Evolutionary conservation across 495 filamentous ascomycete genomes (phyloP), one percentile per base, ranked within the genome.

Genomic region (Paragyromitra xinjiangensis): DNA sequence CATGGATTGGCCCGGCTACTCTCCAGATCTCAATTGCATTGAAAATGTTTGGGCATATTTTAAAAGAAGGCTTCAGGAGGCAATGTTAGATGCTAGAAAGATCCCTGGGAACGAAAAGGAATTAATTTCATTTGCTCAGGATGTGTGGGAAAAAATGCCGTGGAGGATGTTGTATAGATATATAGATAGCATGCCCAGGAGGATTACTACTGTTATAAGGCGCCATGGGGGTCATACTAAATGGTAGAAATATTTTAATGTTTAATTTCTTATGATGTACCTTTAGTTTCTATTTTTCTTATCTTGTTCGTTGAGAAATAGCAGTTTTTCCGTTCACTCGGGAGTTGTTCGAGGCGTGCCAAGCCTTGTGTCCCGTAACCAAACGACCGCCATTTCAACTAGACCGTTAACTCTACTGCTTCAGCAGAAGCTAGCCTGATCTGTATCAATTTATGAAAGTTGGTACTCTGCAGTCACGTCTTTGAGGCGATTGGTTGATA

Each of bases 101-200:
- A 9, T 12, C 6, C 11, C 65, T 59, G 22, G 7, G 7, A 55
- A 34, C 6, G 14, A 19, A 39, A n/a, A 59, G 0, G 39, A 76
- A 14, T 64, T 71, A 58, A 56, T 48, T 51, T 44, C 26, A 42
- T 64, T 51, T n/a, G 48, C 48, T 29, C 24, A 64, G 45, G 9
- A 56, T 22, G 73, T 75, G 9, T 75, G 40, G 64, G 66, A 75
- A 26, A 42, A 45, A 29, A 45, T 64, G 19, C 51, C 22, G 1
- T 71, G 66, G 55, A 61, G 12, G 65, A 40, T 26, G 16, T 8
- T 71, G 29, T 56, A 56, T 55, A 24, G 16, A 6, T 55, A 39
- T n/a, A 44, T 64, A 29, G 67, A 76, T 44, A 26, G 40, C 37
- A 71, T 56, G 39, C 26, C 19, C 9, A 29, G 40, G 9, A 58